phyloP scores from a whole-genome alignment of 1,284 basidiomycete species.

The Agaricales sp. region DNA sequence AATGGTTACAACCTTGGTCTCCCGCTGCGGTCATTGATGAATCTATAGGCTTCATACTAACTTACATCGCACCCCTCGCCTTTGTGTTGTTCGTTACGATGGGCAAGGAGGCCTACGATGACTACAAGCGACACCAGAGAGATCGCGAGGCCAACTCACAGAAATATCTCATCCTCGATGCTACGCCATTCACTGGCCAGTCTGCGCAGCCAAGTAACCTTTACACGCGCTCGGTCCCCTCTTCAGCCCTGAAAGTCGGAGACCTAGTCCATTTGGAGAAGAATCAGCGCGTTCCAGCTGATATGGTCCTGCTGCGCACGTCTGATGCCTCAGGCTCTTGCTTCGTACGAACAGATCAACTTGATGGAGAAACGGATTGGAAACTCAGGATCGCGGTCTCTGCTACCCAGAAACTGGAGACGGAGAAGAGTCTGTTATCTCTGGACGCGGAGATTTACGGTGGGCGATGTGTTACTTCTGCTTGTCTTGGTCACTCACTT shows the following conservation, averaged over 20 bases:
- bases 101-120: slow-evolving; percentile 98
- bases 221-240: slow-evolving; percentile 74
- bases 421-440: slow-evolving; percentile 54
- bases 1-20: not conserved
- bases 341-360: slow-evolving; percentile 95
- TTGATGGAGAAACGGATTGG: slow-evolving; percentile 99
- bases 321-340: slow-evolving; percentile 86
- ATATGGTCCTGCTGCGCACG: slow-evolving; percentile 85
- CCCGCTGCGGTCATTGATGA: not conserved
- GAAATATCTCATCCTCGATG: slow-evolving; percentile 76
- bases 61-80: slow-evolving; percentile 92
- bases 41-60: slow-evolving; percentile 79
- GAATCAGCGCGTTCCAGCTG: slow-evolving; percentile 95
- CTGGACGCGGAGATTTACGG: slow-evolving; percentile 83
- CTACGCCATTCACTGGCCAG: slow-evolving; percentile 24
- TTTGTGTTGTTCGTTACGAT: slow-evolving; percentile 95
- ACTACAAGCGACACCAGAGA: slow-evolving; percentile 87
- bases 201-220: not conserved
- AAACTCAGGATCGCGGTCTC: slow-evolving; percentile 89
- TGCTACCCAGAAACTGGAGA: slow-evolving; percentile 68
- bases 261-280: slow-evolving; percentile 92
- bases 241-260: slow-evolving; percentile 84
- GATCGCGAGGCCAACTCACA: slow-evolving; percentile 94
- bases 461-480: slow-evolving; percentile 20
- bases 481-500: slow-evolving; percentile 8